Evolutionary conservation across 768 basidiomycete genomes (phyloP).

Genomic region (Boletus rufocinnamomeus): DNA sequence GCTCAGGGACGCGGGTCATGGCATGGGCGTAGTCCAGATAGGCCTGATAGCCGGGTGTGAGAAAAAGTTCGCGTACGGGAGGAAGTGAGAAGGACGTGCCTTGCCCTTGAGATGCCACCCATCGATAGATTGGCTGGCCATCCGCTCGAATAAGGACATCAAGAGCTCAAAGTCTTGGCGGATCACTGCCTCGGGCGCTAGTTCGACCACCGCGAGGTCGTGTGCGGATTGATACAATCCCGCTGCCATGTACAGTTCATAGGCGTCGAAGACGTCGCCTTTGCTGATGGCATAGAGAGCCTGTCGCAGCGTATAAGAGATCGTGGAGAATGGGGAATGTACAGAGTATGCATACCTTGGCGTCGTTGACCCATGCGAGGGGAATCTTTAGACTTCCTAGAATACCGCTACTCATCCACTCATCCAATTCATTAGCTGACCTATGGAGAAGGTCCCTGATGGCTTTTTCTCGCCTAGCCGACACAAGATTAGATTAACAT

Average conservation of each 20-base stretch:
- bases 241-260: constrained; percentile 73
- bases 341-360: constrained; percentile 55
- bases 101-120: constrained; percentile 87
- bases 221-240: constrained; percentile 75
- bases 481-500: constrained; percentile 9
- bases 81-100: constrained; percentile 41
- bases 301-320: constrained; percentile 39
- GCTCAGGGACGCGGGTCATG: constrained; percentile 58
- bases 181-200: constrained; percentile 87
- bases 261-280: constrained; percentile 70
- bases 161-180: constrained; percentile 57
- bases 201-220: constrained; percentile 77
- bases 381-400: constrained; percentile 82
- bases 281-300: constrained; percentile 63
- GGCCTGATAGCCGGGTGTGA: constrained; percentile 41
- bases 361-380: constrained; percentile 84
- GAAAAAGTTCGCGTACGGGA: constrained; percentile 1
- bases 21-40: constrained; percentile 73
- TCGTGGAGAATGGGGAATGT: background rate
- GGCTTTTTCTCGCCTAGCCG: constrained; percentile 74
- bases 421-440: constrained; percentile 63
- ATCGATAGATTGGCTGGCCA: constrained; percentile 58
- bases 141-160: constrained; percentile 63
- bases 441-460: constrained; percentile 80
- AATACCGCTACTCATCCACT: constrained; percentile 71